phyloP scores from a whole-genome alignment of 805 yeast genomes.

The Schizosaccharomyces octosporus region DNA sequence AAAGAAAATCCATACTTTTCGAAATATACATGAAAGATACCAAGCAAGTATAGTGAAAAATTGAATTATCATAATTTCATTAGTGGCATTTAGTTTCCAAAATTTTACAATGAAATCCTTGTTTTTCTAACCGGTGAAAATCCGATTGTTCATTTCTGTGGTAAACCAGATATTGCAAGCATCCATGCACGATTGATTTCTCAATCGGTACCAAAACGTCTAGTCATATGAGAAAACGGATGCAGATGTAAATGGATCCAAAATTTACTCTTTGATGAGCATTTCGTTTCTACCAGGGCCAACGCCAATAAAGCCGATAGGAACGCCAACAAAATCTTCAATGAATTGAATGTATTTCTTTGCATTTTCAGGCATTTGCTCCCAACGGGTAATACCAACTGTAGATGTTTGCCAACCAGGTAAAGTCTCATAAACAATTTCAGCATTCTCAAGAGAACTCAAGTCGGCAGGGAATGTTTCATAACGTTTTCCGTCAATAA shows the following conservation, averaged over 20 bases:
- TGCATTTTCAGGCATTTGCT: constrained; percentile 71
- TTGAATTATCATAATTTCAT: no score
- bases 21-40: no score
- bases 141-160: no score
- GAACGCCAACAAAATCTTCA: constrained; percentile 62
- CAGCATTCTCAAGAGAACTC: constrained; percentile 57
- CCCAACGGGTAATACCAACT: constrained; percentile 40
- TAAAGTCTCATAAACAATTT: constrained; percentile 69
- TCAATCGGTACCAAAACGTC: background rate
- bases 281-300: constrained; percentile 43
- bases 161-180: no score
- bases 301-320: constrained; percentile 91
- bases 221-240: background rate
- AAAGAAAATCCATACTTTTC: no score
- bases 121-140: no score
- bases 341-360: constrained; percentile 61
- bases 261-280: background rate
- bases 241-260: background rate
- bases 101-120: no score
- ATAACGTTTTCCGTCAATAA: constrained; percentile 48
- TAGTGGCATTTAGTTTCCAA: no score
- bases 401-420: constrained; percentile 89
- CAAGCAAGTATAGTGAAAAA: no score
- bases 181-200: no score
- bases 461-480: constrained; percentile 84